Evolutionary conservation across 805 yeast genomes (phyloP), one percentile per base, ranked within the genome.

Genomic region (Candida maltosa): DNA sequence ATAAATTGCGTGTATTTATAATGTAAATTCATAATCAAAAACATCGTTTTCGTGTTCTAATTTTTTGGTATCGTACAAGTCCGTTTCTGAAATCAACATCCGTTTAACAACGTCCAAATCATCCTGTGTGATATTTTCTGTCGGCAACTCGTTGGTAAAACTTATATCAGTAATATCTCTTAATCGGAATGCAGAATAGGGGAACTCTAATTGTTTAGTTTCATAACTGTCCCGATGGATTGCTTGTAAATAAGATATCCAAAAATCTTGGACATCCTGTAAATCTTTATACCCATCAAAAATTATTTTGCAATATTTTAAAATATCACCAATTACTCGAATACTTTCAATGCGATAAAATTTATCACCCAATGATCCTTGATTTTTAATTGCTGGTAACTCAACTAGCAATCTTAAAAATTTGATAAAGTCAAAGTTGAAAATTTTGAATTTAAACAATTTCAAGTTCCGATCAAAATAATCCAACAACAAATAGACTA

Each of bases 231-330:
- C n/a, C n/a, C n/a, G n/a, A n/a, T n/a, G n/a, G n/a, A n/a, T n/a
- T n/a, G n/a, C n/a, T n/a, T n/a, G n/a, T n/a, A n/a, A n/a, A n/a
- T n/a, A n/a, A n/a, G n/a, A n/a, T n/a, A n/a, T n/a, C n/a, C n/a
- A n/a, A n/a, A n/a, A n/a, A n/a, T n/a, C n/a, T n/a, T n/a, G n/a
- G n/a, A n/a, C n/a, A n/a, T n/a, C n/a, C n/a, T n/a, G n/a, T 24
- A 14, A 5, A 26, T 67, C 73, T 27, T 50, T 54, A 38, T 52
- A 67, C 1, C 73, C 73, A 18, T 62, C 64, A 42, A 50, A 64
- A 2, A 55, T 18, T 4, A 43, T 32, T 21, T 31, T 45, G 6
- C 58, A 37, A 22, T 51, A 36, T 9, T 30, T 24, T 11, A 59
- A 39, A 3, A 64, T 50, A 9, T 31, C 25, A 11, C 35, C 32